Evolutionary conservation across 1,284 basidiomycete species (phyloP).

Genomic region (Crepidotus sp.): DNA sequence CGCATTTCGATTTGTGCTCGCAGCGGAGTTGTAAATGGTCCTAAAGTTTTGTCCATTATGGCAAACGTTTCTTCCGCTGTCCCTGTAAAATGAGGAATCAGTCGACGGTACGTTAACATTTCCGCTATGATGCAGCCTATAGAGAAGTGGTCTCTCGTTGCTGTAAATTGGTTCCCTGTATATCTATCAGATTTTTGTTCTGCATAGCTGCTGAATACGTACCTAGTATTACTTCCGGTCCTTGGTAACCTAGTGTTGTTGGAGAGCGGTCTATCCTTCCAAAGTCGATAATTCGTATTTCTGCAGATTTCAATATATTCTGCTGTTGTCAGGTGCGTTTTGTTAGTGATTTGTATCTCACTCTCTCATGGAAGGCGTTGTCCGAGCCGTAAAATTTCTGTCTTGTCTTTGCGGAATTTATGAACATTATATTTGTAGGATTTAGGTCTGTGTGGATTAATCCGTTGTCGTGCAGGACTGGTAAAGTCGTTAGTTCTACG

Average conservation of each 20-base stretch:
- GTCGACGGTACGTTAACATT: constrained; percentile 3
- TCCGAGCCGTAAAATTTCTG: not conserved
- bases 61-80: not conserved
- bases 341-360: not conserved
- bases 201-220: too few species aligned
- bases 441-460: not conserved
- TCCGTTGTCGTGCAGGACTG: not conserved
- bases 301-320: not conserved
- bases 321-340: not conserved
- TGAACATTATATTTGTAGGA: not conserved
- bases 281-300: not conserved
- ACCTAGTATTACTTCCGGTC: not conserved
- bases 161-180: not conserved
- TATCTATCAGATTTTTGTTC: not conserved
- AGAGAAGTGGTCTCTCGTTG: not conserved
- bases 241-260: not conserved
- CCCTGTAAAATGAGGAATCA: not conserved
- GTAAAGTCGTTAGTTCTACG: too few species aligned
- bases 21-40: constrained; percentile 1
- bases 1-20: too few species aligned
- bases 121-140: constrained; percentile 22
- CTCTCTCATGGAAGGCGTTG: not conserved
- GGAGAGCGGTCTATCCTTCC: not conserved
- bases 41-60: constrained; percentile 12
- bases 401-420: not conserved